Conservation (phyloP, 2,329 filamentous ascomycete genomes). For the Xylariaceae sp. region DNA sequence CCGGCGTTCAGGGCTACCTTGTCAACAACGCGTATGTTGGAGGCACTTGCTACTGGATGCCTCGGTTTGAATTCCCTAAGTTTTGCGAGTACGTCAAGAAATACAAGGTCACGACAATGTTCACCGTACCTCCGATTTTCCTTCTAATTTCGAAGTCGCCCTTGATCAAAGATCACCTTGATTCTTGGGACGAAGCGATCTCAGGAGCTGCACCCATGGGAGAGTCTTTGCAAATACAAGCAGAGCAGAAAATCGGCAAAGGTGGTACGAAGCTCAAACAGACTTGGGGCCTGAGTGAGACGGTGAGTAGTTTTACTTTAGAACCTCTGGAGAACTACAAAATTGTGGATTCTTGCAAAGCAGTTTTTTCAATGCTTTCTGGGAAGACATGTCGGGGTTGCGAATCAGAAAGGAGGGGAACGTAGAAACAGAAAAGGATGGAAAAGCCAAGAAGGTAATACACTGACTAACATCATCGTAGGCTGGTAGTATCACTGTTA, state of each 20-base stretch:
- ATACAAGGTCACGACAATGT: conserved; percentile 50
- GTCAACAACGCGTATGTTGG: conserved; percentile 39
- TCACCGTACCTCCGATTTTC: conserved; percentile 59
- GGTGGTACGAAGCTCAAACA: conserved; percentile 43
- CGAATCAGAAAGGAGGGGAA: too few species aligned
- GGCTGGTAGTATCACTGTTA: conserved; percentile 39
- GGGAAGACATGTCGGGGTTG: too few species aligned
- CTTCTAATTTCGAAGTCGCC: conserved; percentile 55
- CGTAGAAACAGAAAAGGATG: too few species aligned
- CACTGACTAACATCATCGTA: conserved; percentile 1
- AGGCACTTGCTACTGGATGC: conserved; percentile 58
- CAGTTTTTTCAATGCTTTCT: too few species aligned
- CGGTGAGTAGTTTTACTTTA: too few species aligned
- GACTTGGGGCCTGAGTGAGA: conserved; percentile 58
- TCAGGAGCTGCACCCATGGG: conserved; percentile 56
- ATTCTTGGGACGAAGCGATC: conserved; percentile 42
- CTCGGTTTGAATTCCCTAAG: conserved; percentile 51
- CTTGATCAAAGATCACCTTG: conserved; percentile 53
- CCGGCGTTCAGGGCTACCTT: conserved; percentile 43
- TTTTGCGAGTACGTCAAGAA: conserved; percentile 51
- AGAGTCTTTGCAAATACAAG: conserved; percentile 48
- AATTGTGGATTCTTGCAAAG: too few species aligned
- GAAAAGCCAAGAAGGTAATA: too few species aligned
- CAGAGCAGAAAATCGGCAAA: conserved; percentile 44
- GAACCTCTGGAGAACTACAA: too few species aligned